A percentile compares a stretch with the other conserved stretches of the same genome.
phyloP scores from a whole-genome alignment of 2,329 filamentous ascomycete species.

The Malbranchea cinnamomea region DNA sequence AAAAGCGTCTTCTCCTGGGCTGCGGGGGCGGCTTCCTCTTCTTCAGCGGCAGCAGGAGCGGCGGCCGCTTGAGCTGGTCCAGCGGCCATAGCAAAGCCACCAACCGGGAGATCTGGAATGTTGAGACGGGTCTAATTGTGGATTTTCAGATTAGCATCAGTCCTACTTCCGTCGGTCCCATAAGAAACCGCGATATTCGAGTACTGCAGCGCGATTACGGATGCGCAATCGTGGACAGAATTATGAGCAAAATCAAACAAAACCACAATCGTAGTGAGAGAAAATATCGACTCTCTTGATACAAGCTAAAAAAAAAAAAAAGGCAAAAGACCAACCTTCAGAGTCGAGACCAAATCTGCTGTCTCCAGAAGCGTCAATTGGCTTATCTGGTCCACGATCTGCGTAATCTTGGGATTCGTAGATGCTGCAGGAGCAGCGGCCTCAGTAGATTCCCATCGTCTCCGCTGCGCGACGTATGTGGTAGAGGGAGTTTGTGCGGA shows the following conservation, averaged over 20 bases:
- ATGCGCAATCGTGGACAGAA: background rate
- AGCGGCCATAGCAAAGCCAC: conserved; percentile 65
- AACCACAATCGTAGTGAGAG: background rate
- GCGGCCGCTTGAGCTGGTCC: conserved; percentile 43
- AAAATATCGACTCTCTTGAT: too few relatives aligned
- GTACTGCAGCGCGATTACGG: background rate
- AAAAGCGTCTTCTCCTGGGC: conserved; percentile 93
- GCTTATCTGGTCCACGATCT: conserved; percentile 97
- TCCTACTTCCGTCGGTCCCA: background rate
- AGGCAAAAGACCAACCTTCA: conserved; percentile 65
- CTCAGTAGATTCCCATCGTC: conserved; percentile 82
- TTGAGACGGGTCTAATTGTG: conserved; percentile 65
- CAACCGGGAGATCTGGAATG: conserved; percentile 93
- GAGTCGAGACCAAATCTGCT: conserved; percentile 78
- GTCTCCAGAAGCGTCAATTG: conserved; percentile 96
- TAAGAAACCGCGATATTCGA: background rate
- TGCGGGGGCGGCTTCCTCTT: conserved; percentile 76
- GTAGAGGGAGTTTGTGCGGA: conserved; percentile 11
- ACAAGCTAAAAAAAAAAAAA: too few relatives aligned
- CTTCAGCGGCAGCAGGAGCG: conserved; percentile 46
- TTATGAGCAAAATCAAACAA: background rate
- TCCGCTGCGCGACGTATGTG: conserved; percentile 15
- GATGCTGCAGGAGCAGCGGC: conserved; percentile 37
- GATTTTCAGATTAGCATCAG: background rate
- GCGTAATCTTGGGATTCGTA: conserved; percentile 76